These are phyloP conservation scores for Seiridium unicorne DNA, from an alignment of 2,329 filamentous ascomycete species.

Conservation along the genomic window DNA sequence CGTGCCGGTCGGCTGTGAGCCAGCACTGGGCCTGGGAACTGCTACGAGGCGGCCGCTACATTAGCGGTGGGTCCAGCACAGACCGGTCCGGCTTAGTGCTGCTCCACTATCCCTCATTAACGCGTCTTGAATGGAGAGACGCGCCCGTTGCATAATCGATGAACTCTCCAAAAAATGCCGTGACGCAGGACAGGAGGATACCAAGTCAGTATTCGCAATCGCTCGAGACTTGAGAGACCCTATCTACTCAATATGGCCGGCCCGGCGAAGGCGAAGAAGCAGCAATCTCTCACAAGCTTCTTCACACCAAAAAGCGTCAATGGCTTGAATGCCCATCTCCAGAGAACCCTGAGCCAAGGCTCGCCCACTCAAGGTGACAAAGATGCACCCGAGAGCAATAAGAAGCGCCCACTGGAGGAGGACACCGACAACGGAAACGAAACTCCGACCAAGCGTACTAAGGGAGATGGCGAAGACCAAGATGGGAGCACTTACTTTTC, in stretches of 20 bases:
- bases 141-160: no score
- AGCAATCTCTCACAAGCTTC: constrained; percentile 83
- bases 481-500: constrained; percentile 36
- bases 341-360: constrained; percentile 26
- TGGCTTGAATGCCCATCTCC: constrained; percentile 36
- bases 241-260: constrained; percentile 30
- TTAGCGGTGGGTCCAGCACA: no score
- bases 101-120: not conserved
- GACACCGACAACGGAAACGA: constrained; percentile 43
- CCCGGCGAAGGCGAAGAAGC: constrained; percentile 58
- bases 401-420: constrained; percentile 53
- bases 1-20: no score
- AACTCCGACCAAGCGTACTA: constrained; percentile 35
- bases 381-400: constrained; percentile 24
- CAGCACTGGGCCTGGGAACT: no score
- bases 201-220: not conserved
- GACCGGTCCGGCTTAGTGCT: no score
- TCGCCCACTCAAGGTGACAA: not conserved
- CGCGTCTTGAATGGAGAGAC: not conserved
- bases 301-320: constrained; percentile 65
- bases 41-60: no score
- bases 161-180: no score
- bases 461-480: constrained; percentile 43
- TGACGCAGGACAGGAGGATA: not conserved
- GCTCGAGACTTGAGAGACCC: not conserved